Base-by-base conservation (phyloP, 352 stramenopile genomes). In the Globisporangium abappressorium region DNA sequence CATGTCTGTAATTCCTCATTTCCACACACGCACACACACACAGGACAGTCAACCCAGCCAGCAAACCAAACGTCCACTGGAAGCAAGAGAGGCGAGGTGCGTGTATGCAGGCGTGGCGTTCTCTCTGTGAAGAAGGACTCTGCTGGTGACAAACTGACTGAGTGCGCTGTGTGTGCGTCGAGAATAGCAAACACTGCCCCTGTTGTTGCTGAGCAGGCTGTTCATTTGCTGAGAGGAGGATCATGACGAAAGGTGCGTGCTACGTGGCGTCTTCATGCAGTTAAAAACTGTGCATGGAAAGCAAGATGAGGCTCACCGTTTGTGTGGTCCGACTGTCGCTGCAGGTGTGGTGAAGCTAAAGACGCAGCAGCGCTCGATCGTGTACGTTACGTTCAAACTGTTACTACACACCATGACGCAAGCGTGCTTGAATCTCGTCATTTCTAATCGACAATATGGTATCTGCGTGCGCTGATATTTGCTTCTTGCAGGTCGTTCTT, bases 361-460 rank as follows among this genome's bases (percentile, higher is more conserved):
- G 65, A 68, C 73, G 64, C 78, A 86, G 70, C 85, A 93, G 74
- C 71, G 78, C 60, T 89, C 83, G 33, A 91, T 93, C 77, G 84
- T 61, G 81, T 91, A 78, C 56, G 80, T 76, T 12, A 41, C 24
- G 28, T 18, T 18, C 12, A 30, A 30, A n/a, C 18, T 49, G 18
- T 57, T n/a, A 8, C 30, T 46, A 12, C 7, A 7, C 8, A 24
- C 6, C 14, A 41, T 34, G 15, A 14, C 41, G 14, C 41, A n/a
- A 47, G 41, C 5, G 18, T 47, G 14, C 5, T 49, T 22, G 43
- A 18, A n/a, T 49, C 18, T 49, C 43, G 6, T 5, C 18, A 11
- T 49, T 49, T 20, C 14, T n/a, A 12, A 22, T 36, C 9, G 14
- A 46, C 9, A 49, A 24, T 38, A 7, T 30, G 57, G 14, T 7